Evolutionary conservation across 768 basidiomycete genomes (phyloP).

Genomic region (Leccinum barrowsii): DNA sequence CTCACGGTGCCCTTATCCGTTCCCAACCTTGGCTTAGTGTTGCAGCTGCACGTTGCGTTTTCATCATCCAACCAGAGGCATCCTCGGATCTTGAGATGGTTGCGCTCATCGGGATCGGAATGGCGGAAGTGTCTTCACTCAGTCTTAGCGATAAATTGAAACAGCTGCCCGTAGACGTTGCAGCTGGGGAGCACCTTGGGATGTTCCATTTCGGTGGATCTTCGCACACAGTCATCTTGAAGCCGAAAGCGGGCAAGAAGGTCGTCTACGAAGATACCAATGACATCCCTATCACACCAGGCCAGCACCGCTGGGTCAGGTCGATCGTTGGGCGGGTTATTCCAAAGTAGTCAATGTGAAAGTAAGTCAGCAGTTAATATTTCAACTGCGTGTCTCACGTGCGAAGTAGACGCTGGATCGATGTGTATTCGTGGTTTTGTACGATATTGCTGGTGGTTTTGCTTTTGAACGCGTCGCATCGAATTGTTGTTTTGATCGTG

Average conservation of each 20-base stretch:
- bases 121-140: conserved; percentile 62
- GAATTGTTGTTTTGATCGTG: too few species aligned
- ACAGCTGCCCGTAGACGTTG: conserved; percentile 27
- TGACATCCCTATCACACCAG: neutral
- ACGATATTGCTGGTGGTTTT: too few species aligned
- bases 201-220: conserved; percentile 67
- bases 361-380: too few species aligned
- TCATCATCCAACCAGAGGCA: conserved; percentile 49
- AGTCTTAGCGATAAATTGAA: conserved; percentile 29
- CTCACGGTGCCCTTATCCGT: conserved; percentile 19
- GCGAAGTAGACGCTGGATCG: too few species aligned
- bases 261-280: conserved; percentile 9
- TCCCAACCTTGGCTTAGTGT: conserved; percentile 42
- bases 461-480: too few species aligned
- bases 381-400: too few species aligned
- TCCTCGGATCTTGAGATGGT: conserved; percentile 44
- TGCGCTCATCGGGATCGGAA: conserved; percentile 55
- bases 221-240: conserved; percentile 42
- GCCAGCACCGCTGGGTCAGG: conserved; percentile 1
- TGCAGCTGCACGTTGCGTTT: conserved; percentile 46
- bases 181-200: conserved; percentile 51
- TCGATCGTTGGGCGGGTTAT: neutral
- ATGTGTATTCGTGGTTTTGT: too few species aligned
- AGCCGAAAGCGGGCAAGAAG: neutral
- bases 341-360: too few species aligned